Evolutionary conservation across 2,329 filamentous ascomycete species (phyloP).

Genomic region (Calonectria multiphialidica): DNA sequence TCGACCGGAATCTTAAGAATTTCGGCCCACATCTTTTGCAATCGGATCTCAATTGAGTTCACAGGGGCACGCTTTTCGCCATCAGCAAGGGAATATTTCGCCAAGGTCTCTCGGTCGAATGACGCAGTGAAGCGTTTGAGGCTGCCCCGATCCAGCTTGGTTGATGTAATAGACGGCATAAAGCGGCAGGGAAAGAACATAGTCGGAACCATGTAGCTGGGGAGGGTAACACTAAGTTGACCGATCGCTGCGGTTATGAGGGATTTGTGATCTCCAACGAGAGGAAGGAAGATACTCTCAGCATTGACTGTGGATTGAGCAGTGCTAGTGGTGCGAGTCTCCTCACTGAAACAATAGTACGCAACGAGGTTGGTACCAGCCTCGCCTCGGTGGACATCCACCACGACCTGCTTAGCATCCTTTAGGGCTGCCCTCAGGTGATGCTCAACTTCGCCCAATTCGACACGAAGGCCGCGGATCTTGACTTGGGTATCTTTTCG

Average conservation of each 20-base stretch:
- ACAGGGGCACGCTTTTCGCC: slow-evolving; percentile 12
- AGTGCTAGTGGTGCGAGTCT: neutral
- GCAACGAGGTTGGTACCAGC: neutral
- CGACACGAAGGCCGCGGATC: slow-evolving; percentile 61
- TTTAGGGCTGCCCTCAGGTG: neutral
- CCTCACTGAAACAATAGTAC: neutral
- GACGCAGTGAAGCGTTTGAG: slow-evolving; percentile 6
- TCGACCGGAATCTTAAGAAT: slow-evolving; percentile 48
- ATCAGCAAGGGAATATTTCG: slow-evolving; percentile 2
- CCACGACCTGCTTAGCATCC: neutral
- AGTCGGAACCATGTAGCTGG: slow-evolving; percentile 31
- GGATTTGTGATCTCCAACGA: neutral
- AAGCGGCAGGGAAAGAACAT: slow-evolving; percentile 22
- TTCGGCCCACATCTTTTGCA: slow-evolving; percentile 53
- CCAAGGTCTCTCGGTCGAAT: neutral
- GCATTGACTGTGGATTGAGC: neutral
- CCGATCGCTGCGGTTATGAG: neutral
- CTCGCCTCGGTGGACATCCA: neutral
- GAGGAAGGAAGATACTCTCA: neutral
- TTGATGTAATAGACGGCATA: slow-evolving; percentile 16
- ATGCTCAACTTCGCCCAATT: neutral
- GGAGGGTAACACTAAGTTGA: slow-evolving; percentile 8
- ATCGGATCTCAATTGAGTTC: slow-evolving; percentile 25
- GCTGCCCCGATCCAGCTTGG: slow-evolving; percentile 26
- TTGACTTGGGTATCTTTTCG: slow-evolving; percentile 66